Percentiles rank a stretch among this genome's conserved stretches.
Evolutionary conservation across 441 rosid genomes (phyloP).

Genomic region (Breynia disticha): DNA sequence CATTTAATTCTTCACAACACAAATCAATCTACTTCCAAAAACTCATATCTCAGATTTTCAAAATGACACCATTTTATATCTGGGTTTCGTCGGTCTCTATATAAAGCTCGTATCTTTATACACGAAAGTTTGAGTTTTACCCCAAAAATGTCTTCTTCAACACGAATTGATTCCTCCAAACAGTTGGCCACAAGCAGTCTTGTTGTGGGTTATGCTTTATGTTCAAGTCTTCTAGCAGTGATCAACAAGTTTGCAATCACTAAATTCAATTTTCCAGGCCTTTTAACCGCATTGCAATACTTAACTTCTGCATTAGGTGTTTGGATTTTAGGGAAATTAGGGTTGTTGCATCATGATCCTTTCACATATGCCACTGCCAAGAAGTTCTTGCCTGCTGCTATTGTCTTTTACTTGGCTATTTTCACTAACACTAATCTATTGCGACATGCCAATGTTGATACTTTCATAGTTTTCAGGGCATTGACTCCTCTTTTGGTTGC

Average conservation of each 20-base stretch:
- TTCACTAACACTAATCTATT: conserved; percentile 91
- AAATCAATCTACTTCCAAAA: too few species aligned
- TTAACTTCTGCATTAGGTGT: conserved; percentile 66
- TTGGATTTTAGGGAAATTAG: conserved; percentile 65
- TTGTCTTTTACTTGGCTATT: conserved; percentile 81
- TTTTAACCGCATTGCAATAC: conserved; percentile 88
- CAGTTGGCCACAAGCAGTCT: conserved; percentile 67
- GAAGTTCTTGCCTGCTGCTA: conserved; percentile 84
- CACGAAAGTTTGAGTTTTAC: too few species aligned
- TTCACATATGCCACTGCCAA: conserved; percentile 62
- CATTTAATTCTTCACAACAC: too few species aligned
- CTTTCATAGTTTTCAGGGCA: conserved; percentile 86
- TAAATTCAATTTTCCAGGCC: conserved; percentile 74
- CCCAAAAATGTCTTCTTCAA: conserved; percentile 21
- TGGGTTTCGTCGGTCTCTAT: too few species aligned
- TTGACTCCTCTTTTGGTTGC: conserved; percentile 91
- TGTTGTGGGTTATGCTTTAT: conserved; percentile 77
- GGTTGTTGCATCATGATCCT: conserved; percentile 69
- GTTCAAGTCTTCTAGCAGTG: conserved; percentile 91
- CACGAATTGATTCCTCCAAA: conserved; percentile 42
- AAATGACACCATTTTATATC: too few species aligned
- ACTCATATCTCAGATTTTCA: too few species aligned
- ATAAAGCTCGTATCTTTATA: too few species aligned
- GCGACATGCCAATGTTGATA: conserved; percentile 92
- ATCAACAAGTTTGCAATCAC: conserved; percentile 88